Evolutionary conservation across 2,329 filamentous ascomycete genomes (phyloP).

Genomic region (Stachybotrys chartarum): DNA sequence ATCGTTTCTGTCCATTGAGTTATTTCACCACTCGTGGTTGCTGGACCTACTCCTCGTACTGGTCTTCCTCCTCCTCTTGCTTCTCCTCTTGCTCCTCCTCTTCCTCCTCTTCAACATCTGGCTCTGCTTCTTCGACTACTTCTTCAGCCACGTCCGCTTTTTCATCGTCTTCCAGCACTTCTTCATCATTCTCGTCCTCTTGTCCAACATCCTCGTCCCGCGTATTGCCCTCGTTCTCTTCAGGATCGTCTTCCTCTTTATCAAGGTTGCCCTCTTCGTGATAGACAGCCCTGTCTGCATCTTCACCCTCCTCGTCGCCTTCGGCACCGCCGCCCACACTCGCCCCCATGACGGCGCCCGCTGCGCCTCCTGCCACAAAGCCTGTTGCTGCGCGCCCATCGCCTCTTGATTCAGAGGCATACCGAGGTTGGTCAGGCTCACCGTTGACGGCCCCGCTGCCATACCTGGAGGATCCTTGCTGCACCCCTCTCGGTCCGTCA

Average conservation of each 20-base stretch:
- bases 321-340: neutral
- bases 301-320: neutral
- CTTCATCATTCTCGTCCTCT: no score
- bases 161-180: neutral
- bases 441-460: neutral
- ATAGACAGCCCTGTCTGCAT: neutral
- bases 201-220: no score
- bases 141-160: neutral
- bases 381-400: neutral
- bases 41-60: neutral
- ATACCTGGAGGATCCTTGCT: neutral
- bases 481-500: neutral
- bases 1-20: no score
- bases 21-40: no score
- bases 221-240: neutral
- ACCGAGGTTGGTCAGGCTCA: neutral
- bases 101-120: neutral
- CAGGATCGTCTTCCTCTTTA: neutral
- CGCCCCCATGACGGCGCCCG: neutral
- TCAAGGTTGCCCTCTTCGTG: neutral
- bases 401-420: neutral
- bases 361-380: neutral
- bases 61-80: neutral
- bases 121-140: neutral
- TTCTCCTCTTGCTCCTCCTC: conserved; percentile 1